Conservation (phyloP, 768 basidiomycete species). For the Tricholoma bakamatsutake region DNA sequence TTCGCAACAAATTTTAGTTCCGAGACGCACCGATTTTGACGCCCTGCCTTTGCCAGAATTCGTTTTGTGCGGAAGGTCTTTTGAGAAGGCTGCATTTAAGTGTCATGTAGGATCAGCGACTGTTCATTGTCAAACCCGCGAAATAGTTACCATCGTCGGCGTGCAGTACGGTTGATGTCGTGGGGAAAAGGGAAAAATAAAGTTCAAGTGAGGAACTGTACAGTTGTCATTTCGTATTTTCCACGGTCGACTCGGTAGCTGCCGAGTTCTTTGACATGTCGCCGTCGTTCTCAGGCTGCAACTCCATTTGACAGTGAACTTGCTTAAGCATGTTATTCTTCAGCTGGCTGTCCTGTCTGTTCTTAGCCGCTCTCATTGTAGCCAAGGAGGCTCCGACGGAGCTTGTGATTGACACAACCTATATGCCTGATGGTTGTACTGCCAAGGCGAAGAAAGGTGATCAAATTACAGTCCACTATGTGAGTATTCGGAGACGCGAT, state of each 20-base stretch:
- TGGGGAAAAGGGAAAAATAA: slow-evolving; percentile 24
- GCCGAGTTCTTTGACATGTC: slow-evolving; percentile 9
- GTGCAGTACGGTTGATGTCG: slow-evolving; percentile 28
- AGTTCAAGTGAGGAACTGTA: slow-evolving; percentile 28
- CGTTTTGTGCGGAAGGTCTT: slow-evolving; percentile 97
- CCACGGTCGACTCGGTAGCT: slow-evolving; percentile 2
- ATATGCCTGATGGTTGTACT: slow-evolving; percentile 50
- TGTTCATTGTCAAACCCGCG: not conserved
- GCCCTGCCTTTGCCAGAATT: slow-evolving; percentile 91
- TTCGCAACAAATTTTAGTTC: not conserved
- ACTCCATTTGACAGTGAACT: slow-evolving; percentile 1
- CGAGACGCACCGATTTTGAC: slow-evolving; percentile 83
- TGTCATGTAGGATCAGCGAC: slow-evolving; percentile 13
- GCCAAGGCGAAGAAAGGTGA: slow-evolving; percentile 57
- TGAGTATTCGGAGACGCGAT: slow-evolving; percentile 24
- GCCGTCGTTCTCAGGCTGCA: not conserved
- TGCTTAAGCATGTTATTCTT: slow-evolving; percentile 44
- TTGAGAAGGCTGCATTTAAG: slow-evolving; percentile 81
- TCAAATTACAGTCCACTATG: slow-evolving; percentile 71
- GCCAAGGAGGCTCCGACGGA: slow-evolving; percentile 43
- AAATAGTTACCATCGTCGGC: slow-evolving; percentile 34
- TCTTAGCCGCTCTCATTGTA: slow-evolving; percentile 41
- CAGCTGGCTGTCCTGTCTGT: slow-evolving; percentile 39
- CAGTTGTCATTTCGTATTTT: slow-evolving; percentile 21
- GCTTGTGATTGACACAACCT: slow-evolving; percentile 59